Conservation (phyloP, 2,329 filamentous ascomycete genomes). For the Exophiala sp. region DNA sequence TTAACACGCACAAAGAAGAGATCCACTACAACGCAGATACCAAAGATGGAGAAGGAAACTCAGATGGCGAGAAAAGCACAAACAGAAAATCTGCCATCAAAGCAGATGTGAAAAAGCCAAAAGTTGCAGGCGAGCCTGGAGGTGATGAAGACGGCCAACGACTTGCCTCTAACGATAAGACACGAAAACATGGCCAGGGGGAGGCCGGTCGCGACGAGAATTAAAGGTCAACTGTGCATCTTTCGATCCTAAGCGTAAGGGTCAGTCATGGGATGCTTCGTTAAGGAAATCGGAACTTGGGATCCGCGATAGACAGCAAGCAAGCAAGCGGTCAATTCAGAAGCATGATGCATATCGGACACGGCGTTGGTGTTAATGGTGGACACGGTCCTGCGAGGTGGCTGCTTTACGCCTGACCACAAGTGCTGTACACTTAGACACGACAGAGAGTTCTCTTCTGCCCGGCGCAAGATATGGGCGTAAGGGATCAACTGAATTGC, state of each 20-base stretch:
- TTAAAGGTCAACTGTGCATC: not conserved
- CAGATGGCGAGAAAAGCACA: slow-evolving; percentile 3
- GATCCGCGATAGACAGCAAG: slow-evolving; percentile 10
- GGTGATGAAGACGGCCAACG: not conserved
- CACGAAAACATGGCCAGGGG: not conserved
- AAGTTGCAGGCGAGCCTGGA: not conserved
- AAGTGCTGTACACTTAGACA: not conserved
- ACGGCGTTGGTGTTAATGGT: slow-evolving; percentile 1
- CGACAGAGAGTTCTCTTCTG: not conserved
- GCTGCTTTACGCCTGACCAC: not conserved
- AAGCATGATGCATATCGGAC: slow-evolving; percentile 7
- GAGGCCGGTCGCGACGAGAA: not conserved
- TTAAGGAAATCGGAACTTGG: slow-evolving; percentile 9
- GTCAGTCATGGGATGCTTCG: not conserved
- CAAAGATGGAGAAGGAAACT: not conserved
- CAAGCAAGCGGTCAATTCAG: slow-evolving; percentile 10
- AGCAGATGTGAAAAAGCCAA: not conserved
- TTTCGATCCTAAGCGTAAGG: too few relatives aligned
- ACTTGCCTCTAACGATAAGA: not conserved
- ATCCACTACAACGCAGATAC: not conserved
- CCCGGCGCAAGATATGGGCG: not conserved
- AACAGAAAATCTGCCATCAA: not conserved
- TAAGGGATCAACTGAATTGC: too few relatives aligned
- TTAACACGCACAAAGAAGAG: slow-evolving; percentile 2
- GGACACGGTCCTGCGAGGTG: not conserved